Percentiles rank a stretch among this genome's conserved stretches.
phyloP scores from a whole-genome alignment of 2,329 filamentous ascomycete species.

The Taxawa tesnikishii region DNA sequence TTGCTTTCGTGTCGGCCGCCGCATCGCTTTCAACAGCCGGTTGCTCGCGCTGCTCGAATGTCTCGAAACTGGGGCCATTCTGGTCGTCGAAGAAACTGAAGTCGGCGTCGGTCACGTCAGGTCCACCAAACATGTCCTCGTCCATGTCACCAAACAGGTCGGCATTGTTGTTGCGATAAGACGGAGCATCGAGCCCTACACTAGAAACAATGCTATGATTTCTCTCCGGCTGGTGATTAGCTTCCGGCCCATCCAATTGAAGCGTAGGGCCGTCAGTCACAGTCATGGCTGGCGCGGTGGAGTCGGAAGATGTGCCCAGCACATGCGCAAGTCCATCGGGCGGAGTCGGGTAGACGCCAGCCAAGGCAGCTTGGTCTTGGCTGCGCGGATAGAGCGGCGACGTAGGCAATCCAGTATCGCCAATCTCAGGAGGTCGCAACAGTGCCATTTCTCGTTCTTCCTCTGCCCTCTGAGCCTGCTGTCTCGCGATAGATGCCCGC shows the following conservation, averaged over 20 bases:
- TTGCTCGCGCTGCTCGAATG: too few relatives aligned
- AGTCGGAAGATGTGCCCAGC: constrained; percentile 11
- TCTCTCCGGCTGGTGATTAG: not conserved
- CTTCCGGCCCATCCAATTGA: not conserved
- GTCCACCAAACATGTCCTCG: constrained; percentile 59
- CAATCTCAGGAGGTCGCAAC: not conserved
- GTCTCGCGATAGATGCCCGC: constrained; percentile 26
- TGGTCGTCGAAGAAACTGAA: constrained; percentile 73
- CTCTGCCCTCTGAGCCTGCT: constrained; percentile 30
- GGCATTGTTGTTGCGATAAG: constrained; percentile 25
- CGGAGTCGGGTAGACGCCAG: constrained; percentile 56
- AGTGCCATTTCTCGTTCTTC: constrained; percentile 18
- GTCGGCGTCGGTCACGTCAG: constrained; percentile 67
- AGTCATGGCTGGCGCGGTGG: constrained; percentile 17
- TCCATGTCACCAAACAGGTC: constrained; percentile 57
- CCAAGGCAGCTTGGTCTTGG: constrained; percentile 27
- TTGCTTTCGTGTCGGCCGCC: too few relatives aligned
- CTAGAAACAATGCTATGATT: constrained; percentile 32
- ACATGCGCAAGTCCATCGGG: constrained; percentile 53
- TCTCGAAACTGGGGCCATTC: constrained; percentile 16
- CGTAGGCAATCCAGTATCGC: constrained; percentile 27
- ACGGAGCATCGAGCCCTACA: constrained; percentile 34
- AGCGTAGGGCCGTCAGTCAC: constrained; percentile 3
- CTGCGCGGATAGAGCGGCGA: constrained; percentile 9
- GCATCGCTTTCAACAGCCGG: too few relatives aligned